Evolutionary conservation across 2,329 filamentous ascomycete species (phyloP), one percentile per base, ranked within the genome.

Genomic region (Penicillium sp.): DNA sequence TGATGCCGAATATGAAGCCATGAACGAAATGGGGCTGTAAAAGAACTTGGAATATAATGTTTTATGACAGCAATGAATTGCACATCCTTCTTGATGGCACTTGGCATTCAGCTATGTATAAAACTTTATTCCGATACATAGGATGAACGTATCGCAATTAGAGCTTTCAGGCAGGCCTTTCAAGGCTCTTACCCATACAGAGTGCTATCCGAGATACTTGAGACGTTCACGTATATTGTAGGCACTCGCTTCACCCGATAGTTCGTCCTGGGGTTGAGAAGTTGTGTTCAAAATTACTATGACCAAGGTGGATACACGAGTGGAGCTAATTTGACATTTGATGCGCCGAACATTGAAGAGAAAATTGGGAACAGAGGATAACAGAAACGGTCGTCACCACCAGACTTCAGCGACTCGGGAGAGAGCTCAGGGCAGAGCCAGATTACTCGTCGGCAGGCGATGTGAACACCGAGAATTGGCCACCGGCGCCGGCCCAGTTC

Each of bases 401-500:
- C 24, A 6, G n/a, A 34, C 8, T 28, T 33, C 10, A 31, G 23
- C 2, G 16, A 26, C 5, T 10, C 18, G 16, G 15, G 18, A 10
- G 34, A 23, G 16, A 9, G 45, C 18, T 23, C 23, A 44, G 9
- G 26, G 13, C 24, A 38, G 24, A 34, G 23, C n/a, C 36, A 36
- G 33, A n/a, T 42, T 42, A 66, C 36, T 53, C 23, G 34, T 43
- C 57, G 13, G 59, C 63, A 33, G 68, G 62, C 41, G 65, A 71
- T 2, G 73, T 74, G 46, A 76, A 67, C 13, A 76, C 68, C 10
- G 73, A 76, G 62, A 74, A 96, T 68, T 96, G 92, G 5, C 91
- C 91, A 59, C 93, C 92, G n/a, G 87, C 87, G 41, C 89, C 89
- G n/a, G 88, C 89, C 73, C 81, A 90, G 31, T 85, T 80, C 41